phyloP scores from a whole-genome alignment of 2,329 filamentous ascomycete genomes.

The Pseudocercospora crystallina region DNA sequence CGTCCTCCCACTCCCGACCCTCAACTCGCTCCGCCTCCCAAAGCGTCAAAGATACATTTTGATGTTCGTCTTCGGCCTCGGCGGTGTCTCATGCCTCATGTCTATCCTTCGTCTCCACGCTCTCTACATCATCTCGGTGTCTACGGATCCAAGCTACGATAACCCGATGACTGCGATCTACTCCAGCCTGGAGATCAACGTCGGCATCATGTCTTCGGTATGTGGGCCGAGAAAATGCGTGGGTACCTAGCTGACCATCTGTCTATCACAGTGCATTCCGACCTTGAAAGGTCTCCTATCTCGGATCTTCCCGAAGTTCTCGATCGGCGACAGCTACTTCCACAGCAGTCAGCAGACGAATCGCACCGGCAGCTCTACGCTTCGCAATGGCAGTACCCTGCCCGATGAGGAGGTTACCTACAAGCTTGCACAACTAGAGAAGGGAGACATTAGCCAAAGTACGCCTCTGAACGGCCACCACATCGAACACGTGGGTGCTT shows the following conservation, averaged over 20 bases:
- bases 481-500: too few species aligned
- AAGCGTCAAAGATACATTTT: conserved; percentile 30
- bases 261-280: conserved; percentile 13
- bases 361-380: too few species aligned
- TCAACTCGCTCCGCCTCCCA: conserved; percentile 28
- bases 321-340: conserved; percentile 11
- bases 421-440: too few species aligned
- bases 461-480: too few species aligned
- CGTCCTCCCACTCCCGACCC: conserved; percentile 32
- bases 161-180: conserved; percentile 23
- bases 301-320: conserved; percentile 13
- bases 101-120: conserved; percentile 26
- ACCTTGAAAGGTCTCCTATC: conserved; percentile 17
- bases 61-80: conserved; percentile 34
- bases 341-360: not conserved
- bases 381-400: too few species aligned
- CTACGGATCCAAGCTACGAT: conserved; percentile 25
- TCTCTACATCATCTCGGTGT: conserved; percentile 21
- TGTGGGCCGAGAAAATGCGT: not conserved
- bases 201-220: conserved; percentile 26
- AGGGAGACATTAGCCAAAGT: too few species aligned
- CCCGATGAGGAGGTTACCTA: too few species aligned
- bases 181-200: conserved; percentile 26
- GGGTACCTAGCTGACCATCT: not conserved
- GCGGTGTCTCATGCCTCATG: conserved; percentile 25